These are phyloP conservation scores for Russula emetica DNA, from an alignment of 768 basidiomycete genomes.

Conservation along the genomic window DNA sequence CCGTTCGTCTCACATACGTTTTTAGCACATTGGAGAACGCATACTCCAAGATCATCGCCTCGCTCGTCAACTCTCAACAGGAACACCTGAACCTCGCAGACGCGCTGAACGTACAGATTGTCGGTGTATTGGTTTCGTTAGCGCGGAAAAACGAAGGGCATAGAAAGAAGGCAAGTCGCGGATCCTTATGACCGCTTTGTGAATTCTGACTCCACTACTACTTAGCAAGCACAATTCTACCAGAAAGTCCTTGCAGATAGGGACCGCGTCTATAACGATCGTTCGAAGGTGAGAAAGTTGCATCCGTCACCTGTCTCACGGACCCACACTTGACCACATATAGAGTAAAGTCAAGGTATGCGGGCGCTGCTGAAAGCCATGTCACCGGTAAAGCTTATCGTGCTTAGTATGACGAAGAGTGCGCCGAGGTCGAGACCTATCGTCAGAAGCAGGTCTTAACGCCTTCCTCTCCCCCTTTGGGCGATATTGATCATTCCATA, in stretches of 20 bases:
- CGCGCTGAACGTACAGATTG: conserved; percentile 51
- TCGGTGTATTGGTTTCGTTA: conserved; percentile 56
- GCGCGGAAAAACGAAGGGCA: conserved; percentile 61
- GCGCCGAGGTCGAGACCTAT: conserved; percentile 62
- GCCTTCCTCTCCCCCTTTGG: conserved; percentile 16
- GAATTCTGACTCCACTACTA: not conserved
- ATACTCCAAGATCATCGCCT: conserved; percentile 61
- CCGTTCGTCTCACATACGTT: conserved; percentile 2
- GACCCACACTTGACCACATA: conserved; percentile 13
- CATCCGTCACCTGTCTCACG: conserved; percentile 4
- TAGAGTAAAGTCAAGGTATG: conserved; percentile 64
- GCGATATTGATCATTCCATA: conserved; percentile 13
- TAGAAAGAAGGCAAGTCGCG: conserved; percentile 56
- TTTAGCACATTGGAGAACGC: conserved; percentile 71
- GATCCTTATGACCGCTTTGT: conserved; percentile 8
- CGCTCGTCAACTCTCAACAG: conserved; percentile 56
- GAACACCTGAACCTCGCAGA: conserved; percentile 70
- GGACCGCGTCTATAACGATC: conserved; percentile 63
- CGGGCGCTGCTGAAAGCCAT: conserved; percentile 8
- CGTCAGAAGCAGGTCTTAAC: conserved; percentile 71
- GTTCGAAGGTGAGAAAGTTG: conserved; percentile 55
- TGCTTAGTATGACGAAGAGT: conserved; percentile 73
- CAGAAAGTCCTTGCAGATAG: conserved; percentile 67
- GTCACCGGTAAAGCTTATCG: conserved; percentile 10
- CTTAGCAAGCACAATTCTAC: conserved; percentile 64